Evolutionary conservation across 225 moss, liverwort and hornwort species (phyloP).

Genomic region (Neckera pumila): DNA sequence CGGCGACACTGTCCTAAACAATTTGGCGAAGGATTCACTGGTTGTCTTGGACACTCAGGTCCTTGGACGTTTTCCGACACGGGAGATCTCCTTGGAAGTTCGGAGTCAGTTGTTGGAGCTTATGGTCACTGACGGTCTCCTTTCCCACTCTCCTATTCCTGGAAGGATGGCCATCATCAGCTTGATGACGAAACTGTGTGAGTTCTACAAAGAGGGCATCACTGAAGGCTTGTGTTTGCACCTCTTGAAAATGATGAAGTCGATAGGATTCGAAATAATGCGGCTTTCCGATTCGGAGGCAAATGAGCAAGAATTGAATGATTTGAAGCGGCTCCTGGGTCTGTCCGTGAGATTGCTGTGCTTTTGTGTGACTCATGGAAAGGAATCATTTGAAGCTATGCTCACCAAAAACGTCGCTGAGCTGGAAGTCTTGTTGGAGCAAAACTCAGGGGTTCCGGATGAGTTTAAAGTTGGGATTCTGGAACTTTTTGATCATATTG

Average conservation of each 20-base stretch:
- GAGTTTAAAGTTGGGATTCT: conserved; percentile 1
- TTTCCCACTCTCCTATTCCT: background rate
- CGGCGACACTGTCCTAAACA: background rate
- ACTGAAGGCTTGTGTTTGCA: background rate
- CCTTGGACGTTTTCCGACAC: background rate
- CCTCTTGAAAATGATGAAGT: background rate
- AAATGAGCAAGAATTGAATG: background rate
- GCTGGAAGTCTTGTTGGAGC: background rate
- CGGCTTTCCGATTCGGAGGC: background rate
- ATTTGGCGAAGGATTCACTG: conserved; percentile 24
- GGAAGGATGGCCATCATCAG: conserved; percentile 6
- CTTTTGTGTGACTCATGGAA: background rate
- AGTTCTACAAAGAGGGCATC: background rate
- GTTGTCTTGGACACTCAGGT: conserved; percentile 11
- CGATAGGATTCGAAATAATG: background rate
- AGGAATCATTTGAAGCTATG: background rate
- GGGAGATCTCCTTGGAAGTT: background rate
- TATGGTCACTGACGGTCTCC: background rate
- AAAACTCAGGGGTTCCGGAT: background rate
- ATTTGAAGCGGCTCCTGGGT: background rate
- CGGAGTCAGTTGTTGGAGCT: background rate
- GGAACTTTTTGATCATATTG: background rate
- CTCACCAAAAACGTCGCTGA: background rate
- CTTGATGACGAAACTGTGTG: conserved; percentile 1
- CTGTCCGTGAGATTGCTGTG: background rate